Conservation (phyloP, 306 rosid species). For the Cicer cuneatum region DNA sequence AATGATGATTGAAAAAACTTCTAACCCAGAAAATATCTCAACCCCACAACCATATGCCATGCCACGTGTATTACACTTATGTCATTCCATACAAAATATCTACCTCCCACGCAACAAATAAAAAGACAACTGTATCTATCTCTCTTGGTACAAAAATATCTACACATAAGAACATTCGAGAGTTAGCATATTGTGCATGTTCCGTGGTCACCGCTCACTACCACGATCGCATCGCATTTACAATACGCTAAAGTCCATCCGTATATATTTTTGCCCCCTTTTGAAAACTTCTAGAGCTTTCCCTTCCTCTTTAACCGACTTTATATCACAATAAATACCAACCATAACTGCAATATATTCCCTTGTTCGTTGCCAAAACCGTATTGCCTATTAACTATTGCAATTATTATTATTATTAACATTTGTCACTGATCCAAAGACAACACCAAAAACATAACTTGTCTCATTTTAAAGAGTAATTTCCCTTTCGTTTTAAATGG, state of each 20-base stretch:
- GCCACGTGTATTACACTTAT: not conserved
- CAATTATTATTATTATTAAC: too few relatives aligned
- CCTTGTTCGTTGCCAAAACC: not conserved
- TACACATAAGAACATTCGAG: conserved; percentile 58
- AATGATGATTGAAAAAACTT: not conserved
- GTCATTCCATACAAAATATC: conserved; percentile 8
- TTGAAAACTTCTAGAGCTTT: conserved; percentile 37
- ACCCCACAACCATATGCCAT: not conserved
- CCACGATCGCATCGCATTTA: not conserved
- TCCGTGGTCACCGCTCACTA: conserved; percentile 10
- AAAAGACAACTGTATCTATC: too few relatives aligned
- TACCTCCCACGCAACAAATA: not conserved
- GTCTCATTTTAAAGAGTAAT: not conserved
- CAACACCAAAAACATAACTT: not conserved
- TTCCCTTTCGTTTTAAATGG: not conserved
- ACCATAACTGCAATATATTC: not conserved
- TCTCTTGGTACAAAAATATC: conserved; percentile 1
- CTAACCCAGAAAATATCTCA: conserved; percentile 14
- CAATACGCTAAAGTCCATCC: not conserved
- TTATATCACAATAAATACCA: conserved; percentile 9
- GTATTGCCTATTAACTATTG: too few relatives aligned
- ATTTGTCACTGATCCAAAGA: not conserved
- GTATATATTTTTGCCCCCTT: conserved; percentile 21
- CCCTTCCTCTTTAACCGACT: conserved; percentile 23
- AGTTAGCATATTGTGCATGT: not conserved